Evolutionary conservation across 371 early-diverging fungal genomes (phyloP).

Genomic region (Syncephalastrum sp.): DNA sequence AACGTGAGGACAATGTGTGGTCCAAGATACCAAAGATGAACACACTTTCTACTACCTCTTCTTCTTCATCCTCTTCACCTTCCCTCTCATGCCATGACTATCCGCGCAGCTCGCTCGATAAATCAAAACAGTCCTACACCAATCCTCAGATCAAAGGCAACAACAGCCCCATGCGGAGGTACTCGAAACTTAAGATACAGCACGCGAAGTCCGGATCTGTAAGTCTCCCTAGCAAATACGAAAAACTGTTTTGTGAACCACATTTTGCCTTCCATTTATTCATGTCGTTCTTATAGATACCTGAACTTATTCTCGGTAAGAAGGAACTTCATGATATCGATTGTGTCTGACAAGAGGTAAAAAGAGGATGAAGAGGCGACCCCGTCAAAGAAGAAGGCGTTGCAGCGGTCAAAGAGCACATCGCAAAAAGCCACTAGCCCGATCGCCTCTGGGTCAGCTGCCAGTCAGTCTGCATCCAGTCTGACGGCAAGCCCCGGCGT

Average conservation of each 20-base stretch:
- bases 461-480: conserved; percentile 8
- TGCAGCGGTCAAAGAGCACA: background rate
- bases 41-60: conserved; percentile 2
- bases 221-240: background rate
- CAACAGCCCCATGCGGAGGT: conserved; percentile 14
- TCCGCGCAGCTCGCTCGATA: background rate
- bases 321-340: background rate
- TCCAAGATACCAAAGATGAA: conserved; percentile 70
- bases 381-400: too few relatives aligned
- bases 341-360: too few relatives aligned
- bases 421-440: background rate
- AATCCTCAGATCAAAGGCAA: conserved; percentile 8
- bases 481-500: conserved; percentile 16
- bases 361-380: too few relatives aligned
- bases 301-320: conserved; percentile 1
- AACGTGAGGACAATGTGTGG: conserved; percentile 70
- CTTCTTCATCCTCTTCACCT: conserved; percentile 12
- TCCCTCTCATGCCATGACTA: background rate
- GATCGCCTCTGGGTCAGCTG: conserved; percentile 1
- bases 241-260: background rate
- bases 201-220: conserved; percentile 1
- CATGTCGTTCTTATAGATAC: too few relatives aligned
- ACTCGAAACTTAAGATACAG: conserved; percentile 15
- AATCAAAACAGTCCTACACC: background rate
- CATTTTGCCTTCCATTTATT: too few relatives aligned